phyloP scores from a whole-genome alignment of 2,329 filamentous ascomycete species.

The Penicillium sp. region DNA sequence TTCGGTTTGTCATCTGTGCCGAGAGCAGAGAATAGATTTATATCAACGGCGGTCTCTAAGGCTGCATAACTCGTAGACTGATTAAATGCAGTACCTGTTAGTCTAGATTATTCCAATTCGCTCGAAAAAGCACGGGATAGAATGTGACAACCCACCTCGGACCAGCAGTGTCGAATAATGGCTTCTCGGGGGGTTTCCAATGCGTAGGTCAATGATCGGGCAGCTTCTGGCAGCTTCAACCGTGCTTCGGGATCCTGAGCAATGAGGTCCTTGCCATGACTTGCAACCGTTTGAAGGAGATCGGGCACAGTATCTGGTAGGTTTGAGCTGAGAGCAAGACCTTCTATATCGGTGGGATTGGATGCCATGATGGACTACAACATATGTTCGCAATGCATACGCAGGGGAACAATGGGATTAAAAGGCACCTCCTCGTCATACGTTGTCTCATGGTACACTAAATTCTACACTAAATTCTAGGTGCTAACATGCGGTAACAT shows the following conservation, averaged over 20 bases:
- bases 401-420: not conserved
- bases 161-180: conserved; percentile 49
- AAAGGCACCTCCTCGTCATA: not conserved
- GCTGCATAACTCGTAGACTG: conserved; percentile 2
- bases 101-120: not conserved
- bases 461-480: not conserved
- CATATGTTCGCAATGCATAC: not conserved
- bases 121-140: not conserved
- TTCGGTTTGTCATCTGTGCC: not conserved
- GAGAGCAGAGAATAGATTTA: not conserved
- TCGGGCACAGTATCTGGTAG: not conserved
- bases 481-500: not conserved
- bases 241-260: not conserved
- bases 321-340: conserved; percentile 1
- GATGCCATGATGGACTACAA: not conserved
- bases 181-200: conserved; percentile 49
- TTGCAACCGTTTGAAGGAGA: not conserved
- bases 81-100: not conserved
- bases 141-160: conserved; percentile 22
- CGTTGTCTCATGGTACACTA: not conserved
- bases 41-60: not conserved
- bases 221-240: conserved; percentile 13
- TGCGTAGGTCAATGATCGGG: conserved; percentile 19
- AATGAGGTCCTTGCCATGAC: not conserved
- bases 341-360: not conserved